Evolutionary conservation across 2,329 filamentous ascomycete species (phyloP).

Genomic region (Arthroderma sp.): DNA sequence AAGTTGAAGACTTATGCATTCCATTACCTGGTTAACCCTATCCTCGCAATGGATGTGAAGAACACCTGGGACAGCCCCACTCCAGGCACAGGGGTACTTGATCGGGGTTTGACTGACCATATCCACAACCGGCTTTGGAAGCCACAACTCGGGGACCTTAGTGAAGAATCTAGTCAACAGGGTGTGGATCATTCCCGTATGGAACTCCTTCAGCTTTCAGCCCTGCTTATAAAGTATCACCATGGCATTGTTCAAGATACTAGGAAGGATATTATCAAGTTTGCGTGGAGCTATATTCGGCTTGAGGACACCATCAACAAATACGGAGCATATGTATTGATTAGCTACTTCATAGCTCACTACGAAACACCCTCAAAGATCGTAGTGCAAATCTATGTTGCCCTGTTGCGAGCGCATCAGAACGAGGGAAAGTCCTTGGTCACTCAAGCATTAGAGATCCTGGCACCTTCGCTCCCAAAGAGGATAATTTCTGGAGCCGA

Average conservation of each 20-base stretch:
- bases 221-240: constrained; percentile 91
- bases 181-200: constrained; percentile 93
- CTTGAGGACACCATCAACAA: constrained; percentile 99
- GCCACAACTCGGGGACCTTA: constrained; percentile 66
- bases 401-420: constrained; percentile 80
- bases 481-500: constrained; percentile 54
- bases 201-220: constrained; percentile 88
- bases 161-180: constrained; percentile 70
- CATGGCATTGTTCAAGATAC: constrained; percentile 76
- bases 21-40: constrained; percentile 86
- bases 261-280: constrained; percentile 97
- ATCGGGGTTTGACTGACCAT: constrained; percentile 74
- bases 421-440: constrained; percentile 87
- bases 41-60: constrained; percentile 92
- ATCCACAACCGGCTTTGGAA: constrained; percentile 93
- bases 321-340: constrained; percentile 91
- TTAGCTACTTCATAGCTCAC: constrained; percentile 93
- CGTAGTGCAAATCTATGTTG: constrained; percentile 86
- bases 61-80: constrained; percentile 55
- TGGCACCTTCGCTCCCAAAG: constrained; percentile 87
- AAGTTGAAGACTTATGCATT: constrained; percentile 88
- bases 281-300: constrained; percentile 95
- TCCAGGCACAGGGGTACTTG: constrained; percentile 61
- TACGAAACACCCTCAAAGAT: constrained; percentile 97
- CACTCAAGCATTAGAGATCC: constrained; percentile 83